These are phyloP conservation scores for Debaryomyces psychrophilus DNA, from an alignment of 1,139 yeast genomes.

Conservation along the genomic window DNA sequence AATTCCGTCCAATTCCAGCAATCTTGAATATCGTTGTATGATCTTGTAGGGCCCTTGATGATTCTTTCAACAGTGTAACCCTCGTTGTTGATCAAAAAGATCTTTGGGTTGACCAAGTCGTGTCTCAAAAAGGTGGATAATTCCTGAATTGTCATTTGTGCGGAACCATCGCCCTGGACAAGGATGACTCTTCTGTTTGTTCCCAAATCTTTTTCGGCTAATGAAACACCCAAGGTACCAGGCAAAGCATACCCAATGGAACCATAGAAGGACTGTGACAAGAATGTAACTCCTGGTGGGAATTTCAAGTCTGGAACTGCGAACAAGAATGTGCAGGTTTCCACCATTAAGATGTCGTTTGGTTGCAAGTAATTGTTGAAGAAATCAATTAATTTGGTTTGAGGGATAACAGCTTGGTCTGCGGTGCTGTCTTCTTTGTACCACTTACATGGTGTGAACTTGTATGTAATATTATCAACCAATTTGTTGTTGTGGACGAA, in stretches of 20 bases:
- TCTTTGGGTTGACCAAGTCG: slow-evolving; percentile 56
- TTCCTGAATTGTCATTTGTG: slow-evolving; percentile 89
- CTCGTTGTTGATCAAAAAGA: slow-evolving; percentile 73
- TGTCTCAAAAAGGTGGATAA: slow-evolving; percentile 67
- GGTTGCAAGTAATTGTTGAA: slow-evolving; percentile 47
- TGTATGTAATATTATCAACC: slow-evolving; percentile 18
- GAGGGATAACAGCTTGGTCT: slow-evolving; percentile 27
- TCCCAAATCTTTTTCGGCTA: slow-evolving; percentile 63
- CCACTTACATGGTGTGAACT: slow-evolving; percentile 12
- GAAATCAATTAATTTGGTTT: slow-evolving; percentile 34
- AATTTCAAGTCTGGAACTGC: slow-evolving; percentile 64
- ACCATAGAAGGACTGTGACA: slow-evolving; percentile 73
- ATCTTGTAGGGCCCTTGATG: slow-evolving; percentile 73
- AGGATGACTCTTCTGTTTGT: slow-evolving; percentile 60
- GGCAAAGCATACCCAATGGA: slow-evolving; percentile 90
- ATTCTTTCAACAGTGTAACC: slow-evolving; percentile 90
- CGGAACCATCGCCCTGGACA: slow-evolving; percentile 88
- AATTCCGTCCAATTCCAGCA: slow-evolving; percentile 77
- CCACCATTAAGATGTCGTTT: slow-evolving; percentile 69
- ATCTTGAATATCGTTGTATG: slow-evolving; percentile 79
- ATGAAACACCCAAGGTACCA: slow-evolving; percentile 75
- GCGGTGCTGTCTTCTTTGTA: not conserved
- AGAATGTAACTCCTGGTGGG: slow-evolving; percentile 52
- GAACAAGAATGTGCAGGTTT: slow-evolving; percentile 80
- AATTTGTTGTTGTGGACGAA: slow-evolving; percentile 12